Conservation (phyloP, 148 eudicot genomes). For the Rhododendron simsii region DNA sequence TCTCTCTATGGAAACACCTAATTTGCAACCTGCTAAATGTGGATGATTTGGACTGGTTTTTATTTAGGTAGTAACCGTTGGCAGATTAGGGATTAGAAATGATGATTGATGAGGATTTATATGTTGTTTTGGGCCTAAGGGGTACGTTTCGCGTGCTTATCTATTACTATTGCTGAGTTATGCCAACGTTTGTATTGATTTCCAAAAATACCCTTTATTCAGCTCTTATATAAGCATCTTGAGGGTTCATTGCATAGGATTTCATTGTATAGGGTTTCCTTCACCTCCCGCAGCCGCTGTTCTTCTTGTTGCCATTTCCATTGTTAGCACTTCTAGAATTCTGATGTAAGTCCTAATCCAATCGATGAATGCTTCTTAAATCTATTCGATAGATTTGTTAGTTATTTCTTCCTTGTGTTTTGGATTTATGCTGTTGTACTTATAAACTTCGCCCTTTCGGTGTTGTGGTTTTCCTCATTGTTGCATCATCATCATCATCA, state of each 20-base stretch:
- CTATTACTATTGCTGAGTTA: not conserved
- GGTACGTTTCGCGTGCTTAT: not conserved
- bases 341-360: slow-evolving; percentile 3
- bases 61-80: not conserved
- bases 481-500: not conserved
- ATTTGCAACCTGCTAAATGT: not conserved
- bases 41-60: not conserved
- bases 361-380: not conserved
- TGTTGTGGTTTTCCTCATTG: not conserved
- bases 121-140: not conserved
- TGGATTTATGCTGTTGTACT: not conserved
- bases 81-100: not conserved
- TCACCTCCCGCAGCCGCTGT: not conserved
- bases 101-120: not conserved
- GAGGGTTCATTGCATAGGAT: not conserved
- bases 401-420: not conserved
- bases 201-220: not conserved
- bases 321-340: slow-evolving; percentile 3
- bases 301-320: not conserved
- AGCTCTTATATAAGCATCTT: not conserved
- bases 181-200: not conserved
- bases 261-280: not conserved
- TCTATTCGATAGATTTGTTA: not conserved
- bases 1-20: not conserved
- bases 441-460: not conserved